Base-by-base conservation (phyloP, 2,329 filamentous ascomycete genomes). In the Pseudonectria buxi region DNA sequence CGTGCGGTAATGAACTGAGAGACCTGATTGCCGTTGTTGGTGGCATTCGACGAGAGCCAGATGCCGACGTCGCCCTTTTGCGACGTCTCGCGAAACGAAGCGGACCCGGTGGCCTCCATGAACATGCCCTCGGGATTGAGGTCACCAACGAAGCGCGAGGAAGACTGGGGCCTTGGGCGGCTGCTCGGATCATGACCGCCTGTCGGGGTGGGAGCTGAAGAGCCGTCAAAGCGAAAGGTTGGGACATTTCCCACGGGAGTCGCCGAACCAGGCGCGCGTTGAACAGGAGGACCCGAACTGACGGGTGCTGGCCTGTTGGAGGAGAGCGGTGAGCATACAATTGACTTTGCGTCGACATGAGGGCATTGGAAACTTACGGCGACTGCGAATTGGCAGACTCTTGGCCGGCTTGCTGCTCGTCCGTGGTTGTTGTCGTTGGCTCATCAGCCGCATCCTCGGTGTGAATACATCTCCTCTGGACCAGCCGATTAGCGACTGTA, bases 41-140 rank as follows among this genome's bases (percentile, higher is more conserved):
- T 28, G 36, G 45, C 33, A 11, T 55, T 46, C 0, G 62, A 58
- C 3, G 62, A 58, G 11, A 76, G 62, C 72, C 73, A 78, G 13
- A 78, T 67, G 6, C 75, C 75, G 1, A 77, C 64, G 27, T 74
- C 72, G 31, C 71, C 70, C 24, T 68, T 68, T 31, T 69, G 63
- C 0, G 71, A 67, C 1, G 54, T 53, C 10, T 56, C 55, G 4
- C 55, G 50, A 14, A 55, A 35, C 0, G 57, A 56, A 6, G 49
- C 50, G 3, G 59, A 56, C 3, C 58, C 58, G 3, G 71, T 71
- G 2, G 71, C 73, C 44, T 76, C 71, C 45, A 75, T 63, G 37
- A 80, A 74, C 51, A 78, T 71, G 39, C 70, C 70, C 50, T 78
- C 75, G 2, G 75, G 76, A 44, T 76, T 79, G 18, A 77, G 48